These are phyloP conservation scores for Micractinium sp. DNA, from an alignment of 139 green algal genomes.

Conservation along the genomic window DNA sequence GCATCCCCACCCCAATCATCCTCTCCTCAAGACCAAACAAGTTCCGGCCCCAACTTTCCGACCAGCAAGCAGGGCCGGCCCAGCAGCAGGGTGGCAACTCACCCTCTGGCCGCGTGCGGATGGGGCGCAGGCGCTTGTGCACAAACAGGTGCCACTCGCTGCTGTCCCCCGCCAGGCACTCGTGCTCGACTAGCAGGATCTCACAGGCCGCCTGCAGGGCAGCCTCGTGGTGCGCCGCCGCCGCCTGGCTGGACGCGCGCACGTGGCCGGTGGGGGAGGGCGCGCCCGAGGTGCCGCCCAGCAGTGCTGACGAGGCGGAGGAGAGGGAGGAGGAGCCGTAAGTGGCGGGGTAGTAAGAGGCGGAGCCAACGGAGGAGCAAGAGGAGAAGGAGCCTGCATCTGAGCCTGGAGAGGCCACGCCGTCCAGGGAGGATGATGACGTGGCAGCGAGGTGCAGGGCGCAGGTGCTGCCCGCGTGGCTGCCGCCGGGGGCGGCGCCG, in stretches of 20 bases:
- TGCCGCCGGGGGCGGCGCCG: neutral
- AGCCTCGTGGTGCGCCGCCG: neutral
- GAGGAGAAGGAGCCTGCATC: neutral
- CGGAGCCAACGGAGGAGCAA: neutral
- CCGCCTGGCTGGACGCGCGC: neutral
- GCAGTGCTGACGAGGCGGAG: neutral
- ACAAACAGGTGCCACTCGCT: slow-evolving; percentile 42
- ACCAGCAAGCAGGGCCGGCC: no score
- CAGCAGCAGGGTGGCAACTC: neutral
- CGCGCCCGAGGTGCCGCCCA: neutral
- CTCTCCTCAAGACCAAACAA: neutral
- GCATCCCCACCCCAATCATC: neutral
- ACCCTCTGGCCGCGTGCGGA: slow-evolving; percentile 39
- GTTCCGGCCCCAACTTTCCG: no score
- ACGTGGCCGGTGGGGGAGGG: slow-evolving; percentile 20
- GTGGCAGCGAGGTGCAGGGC: slow-evolving; percentile 1
- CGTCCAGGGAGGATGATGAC: neutral
- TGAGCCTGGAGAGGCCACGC: neutral
- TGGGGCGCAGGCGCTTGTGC: slow-evolving; percentile 49
- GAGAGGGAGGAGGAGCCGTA: neutral
- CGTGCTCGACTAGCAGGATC: slow-evolving; percentile 35
- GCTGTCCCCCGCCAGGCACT: neutral
- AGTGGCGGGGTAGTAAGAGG: neutral
- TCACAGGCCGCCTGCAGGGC: slow-evolving; percentile 18
- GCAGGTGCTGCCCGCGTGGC: neutral